phyloP scores from a whole-genome alignment of 2,329 filamentous ascomycete genomes.

The Dryadomyces quercus-mongolicae region DNA sequence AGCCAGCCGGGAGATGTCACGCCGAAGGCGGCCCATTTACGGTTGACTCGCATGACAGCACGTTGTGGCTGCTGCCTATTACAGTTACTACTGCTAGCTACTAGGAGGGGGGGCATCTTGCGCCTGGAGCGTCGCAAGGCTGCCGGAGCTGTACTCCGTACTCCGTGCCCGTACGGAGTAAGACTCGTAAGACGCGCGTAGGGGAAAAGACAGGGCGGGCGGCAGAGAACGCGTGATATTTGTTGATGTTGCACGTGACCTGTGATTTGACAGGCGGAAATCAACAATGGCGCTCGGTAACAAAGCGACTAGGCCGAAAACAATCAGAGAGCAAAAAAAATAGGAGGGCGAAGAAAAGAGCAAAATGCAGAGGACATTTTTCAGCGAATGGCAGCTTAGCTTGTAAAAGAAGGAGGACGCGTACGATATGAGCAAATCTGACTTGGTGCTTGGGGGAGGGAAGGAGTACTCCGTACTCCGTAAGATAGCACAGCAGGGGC shows the following conservation, averaged over 20 bases:
- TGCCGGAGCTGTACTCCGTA: no score
- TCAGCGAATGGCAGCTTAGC: slow-evolving; percentile 3
- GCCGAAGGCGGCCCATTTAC: no score
- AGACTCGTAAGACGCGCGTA: not conserved
- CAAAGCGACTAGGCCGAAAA: slow-evolving; percentile 1
- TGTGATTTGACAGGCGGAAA: slow-evolving; percentile 2
- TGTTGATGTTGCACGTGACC: slow-evolving; percentile 1
- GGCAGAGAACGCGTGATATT: slow-evolving; percentile 1
- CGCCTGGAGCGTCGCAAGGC: no score
- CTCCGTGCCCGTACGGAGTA: no score
- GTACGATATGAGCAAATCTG: not conserved
- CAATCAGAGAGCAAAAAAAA: not conserved
- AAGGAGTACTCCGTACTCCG: not conserved
- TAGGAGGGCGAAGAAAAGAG: not conserved
- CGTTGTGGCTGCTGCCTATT: no score
- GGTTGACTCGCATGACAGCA: no score
- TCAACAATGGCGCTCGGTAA: not conserved
- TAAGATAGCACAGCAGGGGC: not conserved
- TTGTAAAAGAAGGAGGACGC: not conserved
- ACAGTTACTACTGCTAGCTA: no score
- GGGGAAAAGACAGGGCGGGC: not conserved
- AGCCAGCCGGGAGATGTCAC: not conserved
- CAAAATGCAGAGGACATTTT: not conserved
- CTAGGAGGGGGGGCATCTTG: no score
- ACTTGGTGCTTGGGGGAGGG: not conserved